Conservation (phyloP, 2,329 filamentous ascomycete species). For the Beauveria caledonica region DNA sequence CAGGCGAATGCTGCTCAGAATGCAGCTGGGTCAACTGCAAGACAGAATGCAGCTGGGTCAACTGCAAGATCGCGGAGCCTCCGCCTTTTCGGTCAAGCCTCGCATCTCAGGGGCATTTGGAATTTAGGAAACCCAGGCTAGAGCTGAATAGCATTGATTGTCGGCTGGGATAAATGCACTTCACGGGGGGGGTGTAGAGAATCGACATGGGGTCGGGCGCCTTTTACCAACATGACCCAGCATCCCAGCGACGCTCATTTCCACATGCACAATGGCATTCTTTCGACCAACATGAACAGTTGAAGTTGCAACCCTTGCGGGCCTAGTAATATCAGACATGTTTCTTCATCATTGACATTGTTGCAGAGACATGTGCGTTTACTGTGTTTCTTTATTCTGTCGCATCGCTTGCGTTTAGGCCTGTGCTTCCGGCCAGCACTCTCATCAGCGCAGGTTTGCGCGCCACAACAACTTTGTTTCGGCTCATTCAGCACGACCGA, state of each 20-base stretch:
- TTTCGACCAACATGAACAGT: background rate
- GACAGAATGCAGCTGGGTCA: background rate
- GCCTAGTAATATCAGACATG: background rate
- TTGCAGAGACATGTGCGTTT: no score
- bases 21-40: background rate
- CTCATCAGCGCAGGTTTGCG: conserved; percentile 3
- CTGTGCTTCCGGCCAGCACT: background rate
- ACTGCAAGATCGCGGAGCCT: background rate
- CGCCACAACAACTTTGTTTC: background rate
- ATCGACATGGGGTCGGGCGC: background rate
- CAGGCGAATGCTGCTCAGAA: no score
- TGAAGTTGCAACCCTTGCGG: background rate
- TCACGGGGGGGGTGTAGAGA: background rate
- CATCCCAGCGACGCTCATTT: background rate
- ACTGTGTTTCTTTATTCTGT: background rate
- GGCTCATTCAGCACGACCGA: background rate
- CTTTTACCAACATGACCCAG: background rate
- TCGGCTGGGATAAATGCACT: background rate
- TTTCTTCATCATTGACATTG: no score
- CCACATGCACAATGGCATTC: background rate
- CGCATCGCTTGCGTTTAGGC: background rate
- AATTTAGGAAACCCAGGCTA: background rate
- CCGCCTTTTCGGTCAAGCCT: background rate
- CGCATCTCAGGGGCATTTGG: background rate
- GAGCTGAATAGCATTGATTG: background rate